These are phyloP conservation scores for Aspergillus aculeatinus DNA, from an alignment of 2,329 filamentous ascomycete genomes.

Conservation along the genomic window DNA sequence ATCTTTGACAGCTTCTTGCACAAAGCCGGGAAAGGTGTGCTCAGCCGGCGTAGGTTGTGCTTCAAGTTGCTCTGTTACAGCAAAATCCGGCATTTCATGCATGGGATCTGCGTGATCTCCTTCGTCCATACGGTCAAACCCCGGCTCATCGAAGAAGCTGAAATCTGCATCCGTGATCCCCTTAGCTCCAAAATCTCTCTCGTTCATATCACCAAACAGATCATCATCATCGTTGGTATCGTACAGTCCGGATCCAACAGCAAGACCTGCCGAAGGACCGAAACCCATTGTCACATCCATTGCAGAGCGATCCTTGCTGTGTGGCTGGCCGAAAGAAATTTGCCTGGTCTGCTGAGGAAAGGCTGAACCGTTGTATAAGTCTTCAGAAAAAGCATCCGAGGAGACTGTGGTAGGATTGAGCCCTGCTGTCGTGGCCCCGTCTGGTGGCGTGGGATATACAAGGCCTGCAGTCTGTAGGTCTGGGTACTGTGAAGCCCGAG, in stretches of 20 bases:
- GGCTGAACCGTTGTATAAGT: conserved; percentile 24
- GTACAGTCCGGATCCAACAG: conserved; percentile 42
- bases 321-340: conserved; percentile 15
- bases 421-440: conserved; percentile 42
- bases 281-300: conserved; percentile 25
- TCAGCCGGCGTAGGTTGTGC: conserved; percentile 13
- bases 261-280: conserved; percentile 28
- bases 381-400: conserved; percentile 34
- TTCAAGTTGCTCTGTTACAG: conserved; percentile 14
- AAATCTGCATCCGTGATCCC: conserved; percentile 63
- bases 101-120: conserved; percentile 14
- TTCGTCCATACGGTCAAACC: conserved; percentile 29
- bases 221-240: conserved; percentile 52
- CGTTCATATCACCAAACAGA: conserved; percentile 59
- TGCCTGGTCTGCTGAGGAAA: conserved; percentile 17
- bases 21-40: conserved; percentile 1
- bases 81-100: conserved; percentile 17
- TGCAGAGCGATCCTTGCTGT: conserved; percentile 14
- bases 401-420: conserved; percentile 26
- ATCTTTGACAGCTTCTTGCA: conserved; percentile 1
- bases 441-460: conserved; percentile 56
- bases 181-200: conserved; percentile 53
- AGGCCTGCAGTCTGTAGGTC: conserved; percentile 44
- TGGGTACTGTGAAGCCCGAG: conserved; percentile 38
- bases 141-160: conserved; percentile 62